Conservation (phyloP, 192 early-diverging fungal species). For the Coemansia asiatica region DNA sequence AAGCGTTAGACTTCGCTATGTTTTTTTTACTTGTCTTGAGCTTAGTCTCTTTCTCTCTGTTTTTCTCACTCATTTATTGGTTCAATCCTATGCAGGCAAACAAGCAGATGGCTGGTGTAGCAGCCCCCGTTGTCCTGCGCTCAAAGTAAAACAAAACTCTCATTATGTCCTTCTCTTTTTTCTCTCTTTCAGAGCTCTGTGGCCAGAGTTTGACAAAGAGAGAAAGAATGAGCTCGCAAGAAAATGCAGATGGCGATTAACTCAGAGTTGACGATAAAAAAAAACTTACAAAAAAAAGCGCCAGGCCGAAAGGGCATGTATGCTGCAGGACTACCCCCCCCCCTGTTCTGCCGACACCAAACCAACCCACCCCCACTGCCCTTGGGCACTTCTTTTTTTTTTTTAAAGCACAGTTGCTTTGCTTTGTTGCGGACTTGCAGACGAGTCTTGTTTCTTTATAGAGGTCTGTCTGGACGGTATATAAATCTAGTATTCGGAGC, state of each 20-base stretch:
- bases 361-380: constrained; percentile 1
- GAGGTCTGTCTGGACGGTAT: constrained; percentile 3
- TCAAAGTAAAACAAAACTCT: neutral
- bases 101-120: neutral
- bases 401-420: neutral
- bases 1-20: neutral
- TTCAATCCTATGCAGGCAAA: neutral
- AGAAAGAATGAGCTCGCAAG: neutral
- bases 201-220: neutral
- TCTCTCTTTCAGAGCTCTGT: neutral
- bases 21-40: neutral
- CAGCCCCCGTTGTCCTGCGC: neutral
- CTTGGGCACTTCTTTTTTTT: neutral
- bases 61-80: too few relatives aligned
- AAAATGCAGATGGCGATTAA: constrained; percentile 1
- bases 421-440: constrained; percentile 1
- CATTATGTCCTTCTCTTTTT: neutral
- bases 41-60: neutral
- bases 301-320: neutral
- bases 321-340: neutral
- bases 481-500: constrained; percentile 5
- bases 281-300: neutral
- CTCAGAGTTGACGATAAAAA: constrained; percentile 1
- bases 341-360: neutral
- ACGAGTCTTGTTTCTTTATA: constrained; percentile 1